These are phyloP conservation scores for Penicillium arizonense DNA, from an alignment of 495 filamentous ascomycete genomes.

Conservation along the genomic window DNA sequence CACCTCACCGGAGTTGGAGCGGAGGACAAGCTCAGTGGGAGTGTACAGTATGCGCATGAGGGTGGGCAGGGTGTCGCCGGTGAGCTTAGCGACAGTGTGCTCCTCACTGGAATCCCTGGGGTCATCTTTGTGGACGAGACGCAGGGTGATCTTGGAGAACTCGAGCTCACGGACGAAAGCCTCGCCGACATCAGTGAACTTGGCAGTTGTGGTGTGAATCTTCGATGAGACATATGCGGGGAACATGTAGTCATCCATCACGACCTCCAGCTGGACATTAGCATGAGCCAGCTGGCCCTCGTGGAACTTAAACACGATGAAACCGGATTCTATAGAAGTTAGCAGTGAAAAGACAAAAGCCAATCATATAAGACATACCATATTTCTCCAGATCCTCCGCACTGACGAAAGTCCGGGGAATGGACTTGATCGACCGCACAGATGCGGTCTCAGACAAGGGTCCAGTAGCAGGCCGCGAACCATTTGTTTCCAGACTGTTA, in stretches of 20 bases:
- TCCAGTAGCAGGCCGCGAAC: conserved; percentile 22
- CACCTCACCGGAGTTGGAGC: conserved; percentile 68
- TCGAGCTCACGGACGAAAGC: conserved; percentile 96
- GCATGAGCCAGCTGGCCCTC: conserved; percentile 77
- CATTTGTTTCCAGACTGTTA: conserved; percentile 37
- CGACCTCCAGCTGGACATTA: conserved; percentile 77
- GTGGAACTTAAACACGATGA: conserved; percentile 92
- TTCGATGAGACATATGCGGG: conserved; percentile 81
- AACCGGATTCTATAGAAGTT: conserved; percentile 68
- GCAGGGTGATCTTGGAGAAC: conserved; percentile 87
- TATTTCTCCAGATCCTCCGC: conserved; percentile 78
- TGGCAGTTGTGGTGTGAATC: conserved; percentile 60
- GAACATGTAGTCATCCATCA: conserved; percentile 94
- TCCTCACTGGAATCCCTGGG: conserved; percentile 71
- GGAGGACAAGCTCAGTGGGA: conserved; percentile 76
- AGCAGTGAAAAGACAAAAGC: conserved; percentile 2
- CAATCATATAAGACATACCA: conserved; percentile 41
- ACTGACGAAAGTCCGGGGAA: conserved; percentile 74
- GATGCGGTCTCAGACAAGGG: conserved; percentile 39
- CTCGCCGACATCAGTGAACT: conserved; percentile 87
- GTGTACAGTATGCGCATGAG: conserved; percentile 88
- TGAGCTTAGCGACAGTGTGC: conserved; percentile 74
- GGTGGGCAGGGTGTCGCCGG: conserved; percentile 80
- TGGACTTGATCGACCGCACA: conserved; percentile 45
- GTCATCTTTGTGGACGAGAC: conserved; percentile 71